Conservation (phyloP, 2,329 filamentous ascomycete genomes). For the Diaporthe humulicola region DNA sequence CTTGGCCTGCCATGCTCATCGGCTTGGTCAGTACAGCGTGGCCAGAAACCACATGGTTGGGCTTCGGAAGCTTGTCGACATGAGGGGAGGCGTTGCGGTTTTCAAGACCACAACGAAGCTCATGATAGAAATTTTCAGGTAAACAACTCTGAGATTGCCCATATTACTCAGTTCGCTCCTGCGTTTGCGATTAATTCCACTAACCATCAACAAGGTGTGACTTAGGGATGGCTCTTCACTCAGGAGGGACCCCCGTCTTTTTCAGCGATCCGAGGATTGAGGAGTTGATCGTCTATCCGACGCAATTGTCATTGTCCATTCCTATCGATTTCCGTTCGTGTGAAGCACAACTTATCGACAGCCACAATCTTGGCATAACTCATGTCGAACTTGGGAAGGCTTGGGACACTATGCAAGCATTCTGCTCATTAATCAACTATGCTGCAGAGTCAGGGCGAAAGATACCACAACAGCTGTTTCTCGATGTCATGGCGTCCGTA, state of each 20-base stretch:
- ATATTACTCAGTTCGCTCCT: not conserved
- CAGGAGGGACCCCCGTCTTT: conserved; percentile 12
- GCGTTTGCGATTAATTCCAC: not conserved
- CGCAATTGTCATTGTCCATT: not conserved
- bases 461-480: conserved; percentile 42
- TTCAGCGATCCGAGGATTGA: conserved; percentile 15
- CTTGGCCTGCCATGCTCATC: conserved; percentile 49
- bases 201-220: conserved; percentile 26
- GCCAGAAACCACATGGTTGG: conserved; percentile 53
- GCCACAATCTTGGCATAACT: not conserved
- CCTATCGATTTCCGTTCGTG: not conserved
- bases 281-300: conserved; percentile 7
- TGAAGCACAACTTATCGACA: not conserved
- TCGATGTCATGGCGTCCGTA: conserved; percentile 52
- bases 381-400: conserved; percentile 39
- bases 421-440: conserved; percentile 45
- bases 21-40: conserved; percentile 45
- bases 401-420: conserved; percentile 43
- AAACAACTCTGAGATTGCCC: not conserved
- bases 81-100: conserved; percentile 51
- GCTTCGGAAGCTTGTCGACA: conserved; percentile 51
- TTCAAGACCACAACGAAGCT: conserved; percentile 51
- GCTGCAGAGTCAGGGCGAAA: conserved; percentile 39
- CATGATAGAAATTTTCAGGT: conserved; percentile 52
- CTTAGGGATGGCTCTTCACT: conserved; percentile 20